Base-by-base conservation (phyloP, 441 rosid genomes). In the Brassica hybrid region DNA sequence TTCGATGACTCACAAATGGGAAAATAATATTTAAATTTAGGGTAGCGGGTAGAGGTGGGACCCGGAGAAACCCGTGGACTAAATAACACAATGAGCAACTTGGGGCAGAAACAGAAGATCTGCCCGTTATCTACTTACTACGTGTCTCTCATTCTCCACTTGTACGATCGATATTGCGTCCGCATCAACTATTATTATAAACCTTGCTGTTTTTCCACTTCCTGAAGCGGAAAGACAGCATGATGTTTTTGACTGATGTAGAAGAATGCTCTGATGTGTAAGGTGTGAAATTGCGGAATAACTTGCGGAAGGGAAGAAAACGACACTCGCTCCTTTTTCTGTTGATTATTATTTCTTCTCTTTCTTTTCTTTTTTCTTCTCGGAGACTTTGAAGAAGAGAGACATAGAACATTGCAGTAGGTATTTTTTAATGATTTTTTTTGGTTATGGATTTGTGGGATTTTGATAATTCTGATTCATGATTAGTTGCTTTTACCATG, bases 111-210 rank as follows among this genome's bases (percentile, higher is more conserved):
- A 38, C 32, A 7, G 1, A 0, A 73, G 75, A 79, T 63, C 71
- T 73, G 60, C 76, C 80, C 76, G 80, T 21, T 56, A 64, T 76
- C 72, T 21, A 21, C 21, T 5, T 66, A 72, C 75, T 67, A 73
- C 82, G 74, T 79, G 78, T 61, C 73, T 69, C 54, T 25, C 36
- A 7, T 10, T 43, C 66, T 54, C 74, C 82, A 79, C 78, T 79
- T 79, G 81, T 62, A 62, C 74, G 74, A 17, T 66, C 63, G 18
- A 60, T 50, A 72, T 36, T 72, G 81, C 69, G 48, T 67, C 74
- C 74, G 74, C 70, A 61, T 50, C 69, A 11, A 0, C 21, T 38
- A 13, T 34, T 60, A 17, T 58, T 60, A 17, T 58, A 72, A 14
- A 72, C 18, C 64, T 2, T 16, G 73, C 38, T 56, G 77, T 72